Percentiles rank a stretch among this genome's conserved stretches.
These are phyloP conservation scores for Xerocomus nothofagi DNA, from an alignment of 1,284 basidiomycete species.

Conservation along the genomic window DNA sequence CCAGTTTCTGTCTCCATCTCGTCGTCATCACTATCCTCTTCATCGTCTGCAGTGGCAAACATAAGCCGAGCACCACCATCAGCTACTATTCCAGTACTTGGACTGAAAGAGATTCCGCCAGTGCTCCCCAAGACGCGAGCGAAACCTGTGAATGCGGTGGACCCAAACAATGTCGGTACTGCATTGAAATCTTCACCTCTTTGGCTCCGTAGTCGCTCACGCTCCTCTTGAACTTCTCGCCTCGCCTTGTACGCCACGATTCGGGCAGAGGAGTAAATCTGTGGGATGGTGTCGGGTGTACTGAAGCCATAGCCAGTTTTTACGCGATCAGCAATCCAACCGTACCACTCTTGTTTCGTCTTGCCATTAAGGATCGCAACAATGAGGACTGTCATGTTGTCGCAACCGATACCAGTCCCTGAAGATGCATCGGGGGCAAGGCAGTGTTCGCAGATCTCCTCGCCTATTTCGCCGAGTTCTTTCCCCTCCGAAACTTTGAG, in stretches of 20 bases:
- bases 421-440: conserved; percentile 92
- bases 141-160: conserved; percentile 40
- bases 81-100: conserved; percentile 48
- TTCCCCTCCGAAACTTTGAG: conserved; percentile 82
- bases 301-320: conserved; percentile 69
- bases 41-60: conserved; percentile 58
- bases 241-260: conserved; percentile 59
- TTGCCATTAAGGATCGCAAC: conserved; percentile 87
- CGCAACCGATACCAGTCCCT: conserved; percentile 92
- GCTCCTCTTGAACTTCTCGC: conserved; percentile 52
- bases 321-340: conserved; percentile 87
- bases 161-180: conserved; percentile 26
- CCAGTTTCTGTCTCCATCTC: conserved; percentile 41
- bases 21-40: conserved; percentile 56
- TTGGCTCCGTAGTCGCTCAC: conserved; percentile 52
- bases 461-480: conserved; percentile 79
- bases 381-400: conserved; percentile 98
- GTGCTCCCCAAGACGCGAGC: conserved; percentile 48
- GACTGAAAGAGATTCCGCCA: conserved; percentile 59
- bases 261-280: conserved; percentile 65
- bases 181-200: conserved; percentile 30
- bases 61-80: conserved; percentile 49
- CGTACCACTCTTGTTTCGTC: conserved; percentile 90
- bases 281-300: conserved; percentile 68
- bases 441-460: conserved; percentile 91